These are phyloP conservation scores for Podila clonocystis DNA, from an alignment of 192 early-diverging fungal species.

Conservation along the genomic window DNA sequence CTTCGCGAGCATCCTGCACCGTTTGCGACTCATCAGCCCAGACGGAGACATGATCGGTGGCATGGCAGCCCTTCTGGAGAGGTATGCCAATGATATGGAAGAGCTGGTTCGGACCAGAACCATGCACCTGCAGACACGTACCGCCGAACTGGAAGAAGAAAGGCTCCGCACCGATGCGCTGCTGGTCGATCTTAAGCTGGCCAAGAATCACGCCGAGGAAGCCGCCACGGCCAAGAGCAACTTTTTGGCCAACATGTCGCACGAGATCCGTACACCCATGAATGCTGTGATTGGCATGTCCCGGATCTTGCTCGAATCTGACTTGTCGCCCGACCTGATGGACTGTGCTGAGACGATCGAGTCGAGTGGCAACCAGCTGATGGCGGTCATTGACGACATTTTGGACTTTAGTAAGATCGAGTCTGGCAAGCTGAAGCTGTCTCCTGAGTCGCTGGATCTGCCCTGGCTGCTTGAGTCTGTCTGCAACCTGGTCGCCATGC, in stretches of 20 bases:
- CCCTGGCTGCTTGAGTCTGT: slow-evolving; percentile 53
- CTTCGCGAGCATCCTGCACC: slow-evolving; percentile 31
- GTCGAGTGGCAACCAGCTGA: slow-evolving; percentile 52
- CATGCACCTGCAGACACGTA: slow-evolving; percentile 52
- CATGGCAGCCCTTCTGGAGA: slow-evolving; percentile 55
- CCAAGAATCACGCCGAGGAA: slow-evolving; percentile 60
- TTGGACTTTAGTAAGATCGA: slow-evolving; percentile 86
- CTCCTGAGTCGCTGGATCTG: slow-evolving; percentile 69
- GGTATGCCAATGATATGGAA: slow-evolving; percentile 59
- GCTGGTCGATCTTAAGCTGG: slow-evolving; percentile 46
- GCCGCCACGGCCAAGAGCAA: slow-evolving; percentile 56
- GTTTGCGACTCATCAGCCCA: slow-evolving; percentile 36
- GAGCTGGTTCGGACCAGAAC: slow-evolving; percentile 53
- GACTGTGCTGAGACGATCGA: slow-evolving; percentile 64
- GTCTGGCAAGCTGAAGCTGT: slow-evolving; percentile 76
- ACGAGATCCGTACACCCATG: slow-evolving; percentile 77
- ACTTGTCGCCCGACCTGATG: slow-evolving; percentile 74
- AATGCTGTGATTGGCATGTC: slow-evolving; percentile 81
- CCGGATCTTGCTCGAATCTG: slow-evolving; percentile 72
- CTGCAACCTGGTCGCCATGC: slow-evolving; percentile 49
- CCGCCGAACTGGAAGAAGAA: slow-evolving; percentile 55
- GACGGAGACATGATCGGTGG: slow-evolving; percentile 54
- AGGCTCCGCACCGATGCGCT: slow-evolving; percentile 43
- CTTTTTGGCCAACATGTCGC: slow-evolving; percentile 86
- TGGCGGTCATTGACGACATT: slow-evolving; percentile 78